Evolutionary conservation across 768 basidiomycete genomes (phyloP), one percentile per base, ranked within the genome.

Genomic region (Leccinum obscurum): DNA sequence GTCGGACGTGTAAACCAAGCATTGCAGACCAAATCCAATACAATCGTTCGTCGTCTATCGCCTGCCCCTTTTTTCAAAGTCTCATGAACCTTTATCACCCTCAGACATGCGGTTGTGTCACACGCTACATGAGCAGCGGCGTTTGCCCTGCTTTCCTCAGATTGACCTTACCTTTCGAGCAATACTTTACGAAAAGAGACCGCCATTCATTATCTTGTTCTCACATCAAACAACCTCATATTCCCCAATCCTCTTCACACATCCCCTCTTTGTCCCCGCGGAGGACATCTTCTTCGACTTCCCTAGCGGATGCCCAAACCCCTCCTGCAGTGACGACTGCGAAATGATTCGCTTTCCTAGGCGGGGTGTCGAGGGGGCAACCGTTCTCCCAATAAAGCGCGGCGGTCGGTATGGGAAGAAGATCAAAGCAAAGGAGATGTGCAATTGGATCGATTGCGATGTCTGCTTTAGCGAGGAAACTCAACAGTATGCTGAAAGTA

Each of bases 331-430:
- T 35, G 89, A 91, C 62, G 88, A 91, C 69, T 91, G 89, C 69
- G 89, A 91, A 74, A 88, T 90, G 83, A 86, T 91, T 66, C 85
- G 89, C 54, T 91, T 91, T 63, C 89, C 89, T 3, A 77, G 89
- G 58, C 77, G 80, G 58, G 89, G 89, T 2, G 66, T 82, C 22
- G 84, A 85, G 58, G 78, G 77, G 3, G 89, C 89, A 6, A 81
- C 81, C 4, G 77, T 90, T 46, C 78, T 91, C 37, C 79, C 86
- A 46, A 79, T 89, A 67, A 85, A 83, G 64, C 79, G 82, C n/a
- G 83, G 84, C 53, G 78, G 79, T 56, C 79, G 76, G 64, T 78
- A 64, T 54, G 80, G 80, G 53, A 83, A 77, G 65, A 79, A 78
- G 54, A 73, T 86, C 11, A 83, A 80, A 64, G 68, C 78, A 34